Evolutionary conservation across 2,329 filamentous ascomycete genomes (phyloP), one percentile per base, ranked within the genome.

Genomic region (Monilinia fructicola): DNA sequence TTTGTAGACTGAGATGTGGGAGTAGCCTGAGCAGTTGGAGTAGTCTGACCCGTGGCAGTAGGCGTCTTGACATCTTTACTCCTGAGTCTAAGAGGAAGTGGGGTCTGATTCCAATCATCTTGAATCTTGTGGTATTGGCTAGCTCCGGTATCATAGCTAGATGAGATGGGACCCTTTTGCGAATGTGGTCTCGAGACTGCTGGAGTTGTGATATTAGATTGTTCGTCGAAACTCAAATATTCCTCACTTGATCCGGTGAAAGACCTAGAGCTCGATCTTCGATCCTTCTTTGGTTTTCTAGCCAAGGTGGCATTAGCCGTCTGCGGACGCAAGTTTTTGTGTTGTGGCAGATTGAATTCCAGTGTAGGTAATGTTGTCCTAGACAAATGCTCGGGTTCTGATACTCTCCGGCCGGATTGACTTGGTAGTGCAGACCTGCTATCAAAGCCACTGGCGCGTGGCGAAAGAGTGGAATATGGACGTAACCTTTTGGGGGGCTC

Each of bases 201-300:
- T 42, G 73, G 73, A 12, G 73, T 74, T 14, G 74, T 74, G 26
- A 72, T 67, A 58, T 70, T 74, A 9, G 74, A 74, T 42, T 67
- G 69, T 42, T 72, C 71, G 60, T 73, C 71, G 3, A 71, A 66
- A 23, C 67, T 71, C 6, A 72, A 70, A 53, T 73, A 73, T n/a
- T 73, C 73, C 44, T 74, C 73, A 50, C 73, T 75, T 28, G 73
- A 75, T 62, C 71, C 71, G 28, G 69, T 71, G 18, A 67, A 67
- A 53, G 70, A 71, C 23, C 69, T 69, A 28, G 69, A 69, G 61
- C 56, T 62, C 9, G 59, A 59, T 66, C 64, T 62, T 55, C 28
- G 54, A 16, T 65, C 35, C 21, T 62, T 67, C n/a, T 52, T 46
- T 50, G 60, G 50, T 40, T 42, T 52, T n/a, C 35, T 35, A 56